Evolutionary conservation across 2,329 filamentous ascomycete species (phyloP).

Genomic region (Sarocladium kiliense): DNA sequence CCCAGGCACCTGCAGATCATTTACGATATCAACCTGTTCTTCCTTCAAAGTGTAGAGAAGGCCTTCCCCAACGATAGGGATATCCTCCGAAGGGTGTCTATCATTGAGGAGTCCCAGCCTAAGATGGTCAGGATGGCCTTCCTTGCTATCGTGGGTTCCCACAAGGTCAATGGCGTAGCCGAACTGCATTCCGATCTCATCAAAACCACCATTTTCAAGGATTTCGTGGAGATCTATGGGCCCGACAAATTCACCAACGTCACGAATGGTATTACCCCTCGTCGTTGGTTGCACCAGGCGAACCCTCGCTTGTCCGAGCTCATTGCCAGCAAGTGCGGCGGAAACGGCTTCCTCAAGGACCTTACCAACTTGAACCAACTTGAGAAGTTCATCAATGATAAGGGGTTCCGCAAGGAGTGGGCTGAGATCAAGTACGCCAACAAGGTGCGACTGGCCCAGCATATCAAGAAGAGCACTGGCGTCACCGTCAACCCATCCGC

Average conservation of each 20-base stretch:
- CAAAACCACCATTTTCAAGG: slow-evolving; percentile 99
- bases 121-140: slow-evolving; percentile 99
- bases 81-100: slow-evolving; percentile 80
- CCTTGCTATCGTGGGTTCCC: slow-evolving; percentile 90
- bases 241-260: slow-evolving; percentile 98
- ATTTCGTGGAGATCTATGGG: slow-evolving; percentile 93
- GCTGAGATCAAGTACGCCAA: slow-evolving; percentile 94
- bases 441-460: slow-evolving; percentile 86
- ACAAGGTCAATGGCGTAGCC: slow-evolving; percentile 98
- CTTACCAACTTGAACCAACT: slow-evolving; percentile 81
- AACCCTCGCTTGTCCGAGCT: slow-evolving; percentile 89
- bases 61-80: slow-evolving; percentile 86
- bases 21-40: slow-evolving; percentile 94
- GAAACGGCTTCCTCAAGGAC: slow-evolving; percentile 83
- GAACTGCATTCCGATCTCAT: slow-evolving; percentile 97
- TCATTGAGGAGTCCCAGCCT: slow-evolving; percentile 93
- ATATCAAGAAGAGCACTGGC: slow-evolving; percentile 78
- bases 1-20: slow-evolving; percentile 95
- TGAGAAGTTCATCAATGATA: slow-evolving; percentile 78
- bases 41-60: slow-evolving; percentile 87
- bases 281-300: slow-evolving; percentile 95
- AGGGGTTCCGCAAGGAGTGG: slow-evolving; percentile 90
- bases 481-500: slow-evolving; percentile 81
- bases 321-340: slow-evolving; percentile 83
- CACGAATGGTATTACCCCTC: slow-evolving; percentile 94